These are phyloP conservation scores for Hydnum rufescens DNA, from an alignment of 768 basidiomycete genomes.

Conservation along the genomic window DNA sequence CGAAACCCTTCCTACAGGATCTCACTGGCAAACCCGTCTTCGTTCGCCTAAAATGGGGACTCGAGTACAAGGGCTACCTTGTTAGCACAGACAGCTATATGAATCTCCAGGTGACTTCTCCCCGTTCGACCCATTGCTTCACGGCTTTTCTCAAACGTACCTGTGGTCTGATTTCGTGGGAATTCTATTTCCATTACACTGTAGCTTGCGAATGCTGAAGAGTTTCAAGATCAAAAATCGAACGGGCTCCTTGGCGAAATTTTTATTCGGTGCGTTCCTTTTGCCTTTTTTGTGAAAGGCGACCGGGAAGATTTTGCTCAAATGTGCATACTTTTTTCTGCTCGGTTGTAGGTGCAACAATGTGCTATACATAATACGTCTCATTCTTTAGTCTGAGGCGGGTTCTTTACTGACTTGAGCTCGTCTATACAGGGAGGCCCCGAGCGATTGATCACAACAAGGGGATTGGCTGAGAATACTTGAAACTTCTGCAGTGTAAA, in stretches of 20 bases:
- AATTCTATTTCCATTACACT: not conserved
- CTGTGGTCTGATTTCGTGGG: not conserved
- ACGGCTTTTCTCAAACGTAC: not conserved
- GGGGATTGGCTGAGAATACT: too few relatives aligned
- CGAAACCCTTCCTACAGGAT: constrained; percentile 97
- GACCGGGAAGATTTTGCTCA: constrained; percentile 5
- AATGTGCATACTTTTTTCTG: constrained; percentile 2
- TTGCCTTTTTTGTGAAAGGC: constrained; percentile 1
- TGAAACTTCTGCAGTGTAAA: too few relatives aligned
- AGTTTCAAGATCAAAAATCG: constrained; percentile 88
- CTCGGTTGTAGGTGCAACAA: constrained; percentile 59
- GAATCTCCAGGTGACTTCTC: constrained; percentile 77
- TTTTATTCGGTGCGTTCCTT: constrained; percentile 59
- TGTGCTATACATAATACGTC: constrained; percentile 87
- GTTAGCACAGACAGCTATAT: constrained; percentile 98
- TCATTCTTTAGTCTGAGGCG: constrained; percentile 5
- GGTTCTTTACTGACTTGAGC: constrained; percentile 13
- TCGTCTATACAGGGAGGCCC: constrained; percentile 48
- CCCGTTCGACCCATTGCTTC: too few relatives aligned
- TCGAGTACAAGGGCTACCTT: constrained; percentile 97
- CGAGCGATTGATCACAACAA: constrained; percentile 11
- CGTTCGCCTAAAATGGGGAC: constrained; percentile 94
- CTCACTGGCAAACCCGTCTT: constrained; percentile 93
- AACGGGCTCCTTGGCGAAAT: constrained; percentile 97
- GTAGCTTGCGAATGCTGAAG: constrained; percentile 96